Conservation (phyloP, 2,329 filamentous ascomycete genomes). For the Verticillium klebahnii region DNA sequence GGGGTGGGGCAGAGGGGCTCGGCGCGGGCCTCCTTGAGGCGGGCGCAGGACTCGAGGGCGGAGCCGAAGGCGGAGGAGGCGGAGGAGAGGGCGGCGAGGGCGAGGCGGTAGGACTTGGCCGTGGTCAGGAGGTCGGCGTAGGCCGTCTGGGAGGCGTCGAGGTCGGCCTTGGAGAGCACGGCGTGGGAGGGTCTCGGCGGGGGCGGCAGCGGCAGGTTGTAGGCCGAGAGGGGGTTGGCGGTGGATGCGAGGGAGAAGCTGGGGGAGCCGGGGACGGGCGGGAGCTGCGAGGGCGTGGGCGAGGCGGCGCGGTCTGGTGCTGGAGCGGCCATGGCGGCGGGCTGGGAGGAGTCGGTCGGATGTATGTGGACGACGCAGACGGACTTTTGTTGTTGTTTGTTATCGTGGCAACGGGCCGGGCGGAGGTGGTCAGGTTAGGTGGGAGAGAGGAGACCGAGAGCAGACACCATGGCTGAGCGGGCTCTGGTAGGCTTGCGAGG, state of each 20-base stretch:
- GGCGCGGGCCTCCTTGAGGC: constrained; percentile 61
- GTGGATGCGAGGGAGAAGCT: constrained; percentile 61
- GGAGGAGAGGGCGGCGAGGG: constrained; percentile 55
- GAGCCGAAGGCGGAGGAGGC: constrained; percentile 60
- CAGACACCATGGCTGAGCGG: not conserved
- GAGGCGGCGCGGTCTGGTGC: constrained; percentile 34
- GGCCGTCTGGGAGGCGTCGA: constrained; percentile 56
- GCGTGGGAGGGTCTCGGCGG: constrained; percentile 53
- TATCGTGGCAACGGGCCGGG: not conserved
- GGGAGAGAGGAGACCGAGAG: not conserved
- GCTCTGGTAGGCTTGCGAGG: not conserved
- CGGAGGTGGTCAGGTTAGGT: not conserved
- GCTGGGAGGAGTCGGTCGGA: too few species aligned
- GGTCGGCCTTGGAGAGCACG: constrained; percentile 58
- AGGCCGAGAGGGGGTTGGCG: constrained; percentile 53
- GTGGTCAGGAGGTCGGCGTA: constrained; percentile 58
- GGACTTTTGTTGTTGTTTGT: not conserved
- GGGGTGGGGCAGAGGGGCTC: constrained; percentile 43
- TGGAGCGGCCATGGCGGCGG: constrained; percentile 24
- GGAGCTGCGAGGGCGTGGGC: constrained; percentile 51
- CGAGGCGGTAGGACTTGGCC: constrained; percentile 60
- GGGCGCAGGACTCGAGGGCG: constrained; percentile 63
- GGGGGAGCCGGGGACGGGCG: constrained; percentile 58
- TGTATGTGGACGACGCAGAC: too few species aligned
- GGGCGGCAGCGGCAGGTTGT: constrained; percentile 57